Evolutionary conservation across 257 asterid species (phyloP).

Genomic region (Plantago major): DNA sequence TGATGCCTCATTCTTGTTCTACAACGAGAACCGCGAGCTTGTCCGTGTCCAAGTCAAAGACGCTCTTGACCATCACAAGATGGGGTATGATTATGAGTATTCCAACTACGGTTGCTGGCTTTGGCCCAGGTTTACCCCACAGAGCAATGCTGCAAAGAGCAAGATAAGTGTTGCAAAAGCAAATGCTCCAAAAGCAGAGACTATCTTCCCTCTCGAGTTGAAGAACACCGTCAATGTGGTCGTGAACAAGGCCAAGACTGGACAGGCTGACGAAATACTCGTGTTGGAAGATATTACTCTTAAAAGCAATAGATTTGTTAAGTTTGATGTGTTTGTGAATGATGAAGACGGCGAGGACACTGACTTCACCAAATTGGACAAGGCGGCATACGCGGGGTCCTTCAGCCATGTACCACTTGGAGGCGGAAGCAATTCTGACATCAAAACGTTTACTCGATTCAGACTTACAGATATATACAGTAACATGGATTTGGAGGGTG

Average conservation of each 20-base stretch:
- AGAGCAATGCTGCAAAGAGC: slow-evolving; percentile 10
- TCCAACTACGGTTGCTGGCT: slow-evolving; percentile 19
- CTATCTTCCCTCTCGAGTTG: slow-evolving; percentile 18
- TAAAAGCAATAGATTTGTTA: slow-evolving; percentile 19
- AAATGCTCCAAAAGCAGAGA: neutral
- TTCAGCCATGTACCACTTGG: slow-evolving; percentile 24
- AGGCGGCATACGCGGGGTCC: slow-evolving; percentile 27
- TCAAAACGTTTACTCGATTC: slow-evolving; percentile 3
- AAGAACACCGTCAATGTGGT: slow-evolving; percentile 7
- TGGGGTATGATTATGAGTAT: slow-evolving; percentile 23
- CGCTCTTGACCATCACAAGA: neutral
- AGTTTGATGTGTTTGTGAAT: slow-evolving; percentile 30
- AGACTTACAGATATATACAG: slow-evolving; percentile 20
- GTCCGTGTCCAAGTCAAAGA: slow-evolving; percentile 26
- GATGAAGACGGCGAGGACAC: slow-evolving; percentile 27
- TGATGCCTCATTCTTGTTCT: slow-evolving; percentile 21
- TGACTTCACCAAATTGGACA: slow-evolving; percentile 14
- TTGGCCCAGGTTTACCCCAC: slow-evolving; percentile 15
- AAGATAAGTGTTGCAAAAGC: neutral
- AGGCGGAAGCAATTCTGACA: neutral
- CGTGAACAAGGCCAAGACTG: slow-evolving; percentile 27
- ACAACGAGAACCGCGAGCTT: slow-evolving; percentile 21
- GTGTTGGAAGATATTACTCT: slow-evolving; percentile 21
- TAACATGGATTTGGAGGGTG: slow-evolving; percentile 22
- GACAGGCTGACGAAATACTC: slow-evolving; percentile 25